Evolutionary conservation across 805 yeast genomes (phyloP), one percentile per base, ranked within the genome.

Genomic region (Saturnispora sanitii): DNA sequence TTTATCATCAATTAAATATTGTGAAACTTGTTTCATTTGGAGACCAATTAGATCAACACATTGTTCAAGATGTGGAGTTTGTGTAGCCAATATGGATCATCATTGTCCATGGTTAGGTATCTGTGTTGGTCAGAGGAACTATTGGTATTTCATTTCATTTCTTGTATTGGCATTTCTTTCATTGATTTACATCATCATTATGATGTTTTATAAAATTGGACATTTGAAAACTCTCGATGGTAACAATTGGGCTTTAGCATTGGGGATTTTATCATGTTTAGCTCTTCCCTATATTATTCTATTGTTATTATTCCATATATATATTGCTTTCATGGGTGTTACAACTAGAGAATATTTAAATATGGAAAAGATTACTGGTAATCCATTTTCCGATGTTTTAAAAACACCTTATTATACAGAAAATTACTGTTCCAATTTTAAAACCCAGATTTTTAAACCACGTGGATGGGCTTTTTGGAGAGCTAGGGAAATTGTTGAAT

Each of bases 1-100:
- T 58, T 57, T 49, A 42, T 65, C 40, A 57, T 65, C 68, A 52
- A 60, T 52, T 46, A 70, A 69, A 46, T 73, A 71, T 51, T 74
- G 79, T 44, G 38, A 70, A 1, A 67, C 79, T 1, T 84, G 95
- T 52, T 61, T 71, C 23, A 67, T 77, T 33, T 83, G 94, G 90
- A 60, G 90, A 48, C 80, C 86, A 8, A 84, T 87, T 1, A 60
- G 94, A 40, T 61, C 87, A 1, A 73, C 80, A 41, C 95, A 84
- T 57, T 84, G 95, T 52, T 67, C 78, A 2, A 65, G 66, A 2
- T 84, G 95, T 59, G 75, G 27, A 76, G 68, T 67, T 4, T 84
- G 95, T 52, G 61, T 82, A 11, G 56, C 68, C 5, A 54, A 71
- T 27, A 76, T 75, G 52, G 95, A 85, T 41, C 80, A 74, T 50